These are phyloP conservation scores for Xylariales sp. DNA, from an alignment of 2,329 filamentous ascomycete genomes.

Conservation along the genomic window DNA sequence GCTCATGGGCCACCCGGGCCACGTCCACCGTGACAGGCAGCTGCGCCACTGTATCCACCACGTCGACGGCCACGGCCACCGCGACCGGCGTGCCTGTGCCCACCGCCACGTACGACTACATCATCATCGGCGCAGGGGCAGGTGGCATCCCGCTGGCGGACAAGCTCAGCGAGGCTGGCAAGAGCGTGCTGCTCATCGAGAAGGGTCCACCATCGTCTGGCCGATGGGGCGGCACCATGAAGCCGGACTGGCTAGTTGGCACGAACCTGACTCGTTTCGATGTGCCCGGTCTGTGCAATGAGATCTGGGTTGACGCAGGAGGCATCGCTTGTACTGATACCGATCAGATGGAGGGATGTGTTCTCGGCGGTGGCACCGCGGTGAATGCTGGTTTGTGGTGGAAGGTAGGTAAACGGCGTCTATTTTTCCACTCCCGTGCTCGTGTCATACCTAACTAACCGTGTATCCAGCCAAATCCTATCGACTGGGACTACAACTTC, in stretches of 20 bases:
- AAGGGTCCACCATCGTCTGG: constrained; percentile 58
- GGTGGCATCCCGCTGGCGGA: constrained; percentile 57
- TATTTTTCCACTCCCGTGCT: background rate
- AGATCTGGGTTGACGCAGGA: constrained; percentile 61
- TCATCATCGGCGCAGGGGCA: constrained; percentile 56
- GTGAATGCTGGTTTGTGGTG: constrained; percentile 67
- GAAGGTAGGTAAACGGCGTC: too few relatives aligned
- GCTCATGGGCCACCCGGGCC: constrained; percentile 37
- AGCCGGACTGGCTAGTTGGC: constrained; percentile 47
- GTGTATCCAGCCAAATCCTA: constrained; percentile 39
- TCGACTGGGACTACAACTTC: constrained; percentile 69
- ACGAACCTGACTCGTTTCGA: constrained; percentile 67
- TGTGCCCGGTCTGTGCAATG: constrained; percentile 66
- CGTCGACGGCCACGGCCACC: constrained; percentile 17
- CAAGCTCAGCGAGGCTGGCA: constrained; percentile 58
- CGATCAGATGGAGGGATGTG: constrained; percentile 70
- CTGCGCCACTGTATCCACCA: constrained; percentile 19
- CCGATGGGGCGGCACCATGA: constrained; percentile 59
- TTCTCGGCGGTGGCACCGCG: constrained; percentile 63
- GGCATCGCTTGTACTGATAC: constrained; percentile 66
- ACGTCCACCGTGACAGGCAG: constrained; percentile 32
- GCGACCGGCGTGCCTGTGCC: constrained; percentile 25
- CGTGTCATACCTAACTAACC: background rate
- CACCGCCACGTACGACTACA: constrained; percentile 50
- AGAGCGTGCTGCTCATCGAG: constrained; percentile 61